Percentiles rank a stretch among this genome's conserved stretches.
These are phyloP conservation scores for Amanita rubescens DNA, from an alignment of 768 basidiomycete species.

Conservation along the genomic window DNA sequence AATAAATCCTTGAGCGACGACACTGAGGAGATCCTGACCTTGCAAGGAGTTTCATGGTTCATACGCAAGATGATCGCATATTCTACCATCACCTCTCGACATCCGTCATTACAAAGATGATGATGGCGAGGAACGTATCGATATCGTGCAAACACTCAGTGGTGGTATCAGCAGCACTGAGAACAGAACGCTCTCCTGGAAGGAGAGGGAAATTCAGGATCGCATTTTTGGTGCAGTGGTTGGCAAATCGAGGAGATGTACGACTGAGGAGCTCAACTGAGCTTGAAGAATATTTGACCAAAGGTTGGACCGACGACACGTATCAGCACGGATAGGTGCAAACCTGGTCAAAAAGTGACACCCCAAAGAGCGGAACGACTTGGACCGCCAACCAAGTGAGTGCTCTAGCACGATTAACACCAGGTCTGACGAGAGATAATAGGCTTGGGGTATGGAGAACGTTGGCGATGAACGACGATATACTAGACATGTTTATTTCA, in stretches of 20 bases:
- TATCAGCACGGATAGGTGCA: constrained; percentile 37
- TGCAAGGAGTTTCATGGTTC: constrained; percentile 71
- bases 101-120: constrained; percentile 64
- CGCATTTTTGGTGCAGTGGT: constrained; percentile 54
- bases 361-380: constrained; percentile 46
- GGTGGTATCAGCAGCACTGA: constrained; percentile 59
- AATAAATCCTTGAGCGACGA: constrained; percentile 61
- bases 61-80: constrained; percentile 53
- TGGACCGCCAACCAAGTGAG: constrained; percentile 65
- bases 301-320: constrained; percentile 34
- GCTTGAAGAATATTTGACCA: constrained; percentile 44
- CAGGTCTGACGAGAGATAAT: background rate
- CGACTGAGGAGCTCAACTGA: constrained; percentile 26
- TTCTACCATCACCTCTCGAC: constrained; percentile 49
- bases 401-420: background rate
- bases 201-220: constrained; percentile 43
- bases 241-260: constrained; percentile 45
- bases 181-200: constrained; percentile 49
- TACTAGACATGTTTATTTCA: constrained; percentile 54
- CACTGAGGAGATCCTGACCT: constrained; percentile 53
- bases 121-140: constrained; percentile 53
- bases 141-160: constrained; percentile 58
- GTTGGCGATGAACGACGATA: constrained; percentile 55
- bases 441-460: constrained; percentile 62
- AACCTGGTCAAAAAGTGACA: constrained; percentile 50